A percentile compares a stretch with the other conserved stretches of the same genome.
phyloP scores from a whole-genome alignment of 768 basidiomycete species.

The Lactarius psammicola region DNA sequence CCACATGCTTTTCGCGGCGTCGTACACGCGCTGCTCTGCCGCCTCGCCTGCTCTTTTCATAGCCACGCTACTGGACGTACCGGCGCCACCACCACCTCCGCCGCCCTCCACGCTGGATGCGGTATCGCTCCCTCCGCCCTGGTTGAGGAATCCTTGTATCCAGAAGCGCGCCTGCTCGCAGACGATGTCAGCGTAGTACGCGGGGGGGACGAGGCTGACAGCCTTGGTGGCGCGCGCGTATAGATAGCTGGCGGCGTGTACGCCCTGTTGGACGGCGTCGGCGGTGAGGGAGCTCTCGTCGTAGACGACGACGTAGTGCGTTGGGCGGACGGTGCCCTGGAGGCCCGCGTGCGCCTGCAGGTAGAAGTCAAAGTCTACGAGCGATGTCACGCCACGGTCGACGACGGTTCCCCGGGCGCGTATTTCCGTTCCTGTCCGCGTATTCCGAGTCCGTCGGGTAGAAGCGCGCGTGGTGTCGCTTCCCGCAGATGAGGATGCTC shows the following conservation, averaged over 20 bases:
- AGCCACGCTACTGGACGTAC: slow-evolving; percentile 33
- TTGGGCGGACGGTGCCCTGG: slow-evolving; percentile 67
- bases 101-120: slow-evolving; percentile 20
- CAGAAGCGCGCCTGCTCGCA: slow-evolving; percentile 80
- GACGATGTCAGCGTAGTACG: slow-evolving; percentile 80
- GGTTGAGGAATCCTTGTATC: slow-evolving; percentile 64
- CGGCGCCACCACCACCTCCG: slow-evolving; percentile 36
- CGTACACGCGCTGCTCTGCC: slow-evolving; percentile 34
- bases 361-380: slow-evolving; percentile 38
- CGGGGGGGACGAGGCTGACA: slow-evolving; percentile 76
- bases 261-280: slow-evolving; percentile 71
- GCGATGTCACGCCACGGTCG: slow-evolving; percentile 68
- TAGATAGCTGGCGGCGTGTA: slow-evolving; percentile 65
- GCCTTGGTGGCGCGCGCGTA: slow-evolving; percentile 84
- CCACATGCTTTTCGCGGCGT: slow-evolving; percentile 43
- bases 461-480: slow-evolving; percentile 62
- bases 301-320: slow-evolving; percentile 78
- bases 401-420: slow-evolving; percentile 77
- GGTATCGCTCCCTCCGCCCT: slow-evolving; percentile 37
- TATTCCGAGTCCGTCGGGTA: slow-evolving; percentile 50
- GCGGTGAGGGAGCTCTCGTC: slow-evolving; percentile 71
- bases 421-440: slow-evolving; percentile 70
- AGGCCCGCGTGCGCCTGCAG: slow-evolving; percentile 69
- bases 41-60: slow-evolving; percentile 37
- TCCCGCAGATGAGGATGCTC: slow-evolving; percentile 80